These are phyloP conservation scores for Coix lacrymajobi DNA, from an alignment of 176 grass and related monocot genomes.

Conservation along the genomic window DNA sequence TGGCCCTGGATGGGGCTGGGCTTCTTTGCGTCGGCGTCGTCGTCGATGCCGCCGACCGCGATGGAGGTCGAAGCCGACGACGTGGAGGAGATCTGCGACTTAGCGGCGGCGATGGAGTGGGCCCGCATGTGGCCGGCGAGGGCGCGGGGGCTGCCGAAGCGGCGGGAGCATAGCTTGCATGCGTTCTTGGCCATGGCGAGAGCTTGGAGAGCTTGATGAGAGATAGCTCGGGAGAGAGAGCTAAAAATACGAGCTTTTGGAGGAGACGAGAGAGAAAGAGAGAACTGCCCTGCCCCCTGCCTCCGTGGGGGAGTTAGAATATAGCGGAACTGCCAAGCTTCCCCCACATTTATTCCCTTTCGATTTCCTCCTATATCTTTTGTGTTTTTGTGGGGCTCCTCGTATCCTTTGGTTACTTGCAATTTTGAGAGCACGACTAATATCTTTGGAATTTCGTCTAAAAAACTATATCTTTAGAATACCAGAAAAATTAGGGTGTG, in stretches of 20 bases:
- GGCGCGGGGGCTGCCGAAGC: slow-evolving; percentile 56
- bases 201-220: slow-evolving; percentile 23
- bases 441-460: neutral
- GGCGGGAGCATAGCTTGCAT: slow-evolving; percentile 73
- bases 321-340: slow-evolving; percentile 48
- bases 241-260: slow-evolving; percentile 40
- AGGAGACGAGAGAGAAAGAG: slow-evolving; percentile 20
- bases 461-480: neutral
- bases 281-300: neutral
- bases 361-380: neutral
- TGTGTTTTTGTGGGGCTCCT: neutral
- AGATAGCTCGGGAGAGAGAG: neutral
- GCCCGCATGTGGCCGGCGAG: slow-evolving; percentile 77
- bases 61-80: slow-evolving; percentile 45
- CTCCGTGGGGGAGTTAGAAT: slow-evolving; percentile 32
- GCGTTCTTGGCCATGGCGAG: slow-evolving; percentile 61
- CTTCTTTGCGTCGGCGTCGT: neutral
- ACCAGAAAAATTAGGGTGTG: neutral
- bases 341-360: slow-evolving; percentile 34
- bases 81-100: slow-evolving; percentile 42
- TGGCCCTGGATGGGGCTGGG: slow-evolving; percentile 12
- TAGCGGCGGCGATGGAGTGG: slow-evolving; percentile 45
- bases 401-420: slow-evolving; percentile 1
- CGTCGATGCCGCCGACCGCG: slow-evolving; percentile 7
- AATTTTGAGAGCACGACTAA: neutral